Base-by-base conservation (phyloP, 2,329 filamentous ascomycete species). In the Aspergillus sojae region DNA sequence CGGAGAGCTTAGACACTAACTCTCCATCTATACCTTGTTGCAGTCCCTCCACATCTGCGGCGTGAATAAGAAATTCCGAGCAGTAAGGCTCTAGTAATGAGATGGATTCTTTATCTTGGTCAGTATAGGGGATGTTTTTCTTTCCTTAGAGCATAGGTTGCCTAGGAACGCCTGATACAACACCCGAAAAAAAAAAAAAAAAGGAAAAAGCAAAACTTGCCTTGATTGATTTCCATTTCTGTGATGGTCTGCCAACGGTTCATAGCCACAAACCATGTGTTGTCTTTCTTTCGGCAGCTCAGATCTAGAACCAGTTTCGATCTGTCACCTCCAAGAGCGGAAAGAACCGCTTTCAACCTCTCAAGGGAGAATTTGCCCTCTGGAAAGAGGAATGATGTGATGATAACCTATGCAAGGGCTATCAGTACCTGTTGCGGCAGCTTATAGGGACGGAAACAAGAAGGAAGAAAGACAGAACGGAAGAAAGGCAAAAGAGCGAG, bases 161-260 rank as follows among this genome's bases (percentile, higher is more conserved):
- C 19, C 16, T 41, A 41, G 39, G 5, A 41, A 41, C 39, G 39
- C 19, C 39, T 9, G 1, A n/a, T 41, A 41, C 39, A 9, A 19
- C 16, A 7, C 23, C 23, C 23, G 2, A 19, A 36, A 58, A 30
- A 7, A 54, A 14, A n/a, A 58, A 30, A 7, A 54, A 14, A n/a
- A 21, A 50, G 16, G 19, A 34, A 34, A 34, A 10, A 21, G 58
- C 79, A 34, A 10, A 26, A 60, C 79, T 62, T 80, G 94, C 94
- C 91, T 84, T 91, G 84, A 67, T 90, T 94, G 68, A 99, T 88
- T 76, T 97, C 93, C 89, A 97, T 96, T 73, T 97, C 92, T 1
- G 95, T 98, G 61, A 98, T 90, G 1, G 93, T 97, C 83, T 98
- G 95, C 95, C 95, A 99, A 78, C 96, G 96, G 79, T 99, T 92